These are phyloP conservation scores for Salvia splendens DNA, from an alignment of 257 asterid species.

Conservation along the genomic window DNA sequence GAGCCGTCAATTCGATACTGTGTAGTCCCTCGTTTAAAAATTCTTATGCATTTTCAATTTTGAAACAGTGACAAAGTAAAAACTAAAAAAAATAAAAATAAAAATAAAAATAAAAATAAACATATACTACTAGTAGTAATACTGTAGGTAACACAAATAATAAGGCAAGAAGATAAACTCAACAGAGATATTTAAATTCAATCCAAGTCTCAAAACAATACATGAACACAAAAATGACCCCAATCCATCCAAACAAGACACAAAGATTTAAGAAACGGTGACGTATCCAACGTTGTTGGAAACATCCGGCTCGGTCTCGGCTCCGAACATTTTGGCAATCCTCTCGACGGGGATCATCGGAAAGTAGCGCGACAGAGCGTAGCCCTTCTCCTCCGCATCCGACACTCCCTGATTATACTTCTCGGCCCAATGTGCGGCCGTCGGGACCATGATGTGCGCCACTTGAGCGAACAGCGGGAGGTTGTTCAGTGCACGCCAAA, in stretches of 20 bases:
- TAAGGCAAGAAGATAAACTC: too few species aligned
- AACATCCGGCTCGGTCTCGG: slow-evolving; percentile 37
- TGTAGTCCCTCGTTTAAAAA: too few species aligned
- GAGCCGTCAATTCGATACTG: too few species aligned
- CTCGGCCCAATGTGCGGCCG: slow-evolving; percentile 80
- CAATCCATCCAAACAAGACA: neutral
- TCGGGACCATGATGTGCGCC: slow-evolving; percentile 70
- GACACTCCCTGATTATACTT: slow-evolving; percentile 60
- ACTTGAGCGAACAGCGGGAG: slow-evolving; percentile 65
- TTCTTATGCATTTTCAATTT: too few species aligned
- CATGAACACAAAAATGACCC: neutral
- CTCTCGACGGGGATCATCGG: slow-evolving; percentile 67
- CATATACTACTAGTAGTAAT: too few species aligned
- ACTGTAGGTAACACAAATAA: too few species aligned
- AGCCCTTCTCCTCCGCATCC: slow-evolving; percentile 47
- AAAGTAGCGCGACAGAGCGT: slow-evolving; percentile 48
- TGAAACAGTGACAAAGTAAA: too few species aligned
- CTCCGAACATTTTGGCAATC: slow-evolving; percentile 61
- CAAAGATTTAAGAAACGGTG: slow-evolving; percentile 24
- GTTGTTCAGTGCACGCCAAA: slow-evolving; percentile 63
- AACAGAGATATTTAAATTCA: neutral
- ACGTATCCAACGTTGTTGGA: slow-evolving; percentile 38
- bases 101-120: too few species aligned
- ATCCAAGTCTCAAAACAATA: slow-evolving; percentile 20
- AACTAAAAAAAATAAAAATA: too few species aligned